Evolutionary conservation across 2,329 filamentous ascomycete species (phyloP).

Genomic region (Sporothrix humicola): DNA sequence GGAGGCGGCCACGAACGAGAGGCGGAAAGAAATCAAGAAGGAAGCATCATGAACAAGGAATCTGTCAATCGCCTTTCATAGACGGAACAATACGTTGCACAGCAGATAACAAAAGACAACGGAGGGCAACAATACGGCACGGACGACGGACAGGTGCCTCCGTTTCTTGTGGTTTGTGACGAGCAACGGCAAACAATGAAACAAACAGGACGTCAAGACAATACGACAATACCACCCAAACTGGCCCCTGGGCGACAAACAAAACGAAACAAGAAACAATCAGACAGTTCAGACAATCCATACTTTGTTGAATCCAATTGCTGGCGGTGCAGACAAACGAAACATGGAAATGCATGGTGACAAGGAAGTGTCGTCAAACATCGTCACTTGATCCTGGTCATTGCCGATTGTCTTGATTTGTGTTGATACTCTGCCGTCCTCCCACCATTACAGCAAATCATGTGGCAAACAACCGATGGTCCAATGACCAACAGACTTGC

Average conservation of each 20-base stretch:
- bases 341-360: too few relatives aligned
- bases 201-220: neutral
- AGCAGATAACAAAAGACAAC: too few relatives aligned
- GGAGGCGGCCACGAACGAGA: neutral
- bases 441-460: neutral
- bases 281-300: neutral
- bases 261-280: constrained; percentile 30
- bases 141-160: neutral
- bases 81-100: neutral
- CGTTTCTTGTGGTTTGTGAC: neutral
- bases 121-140: neutral
- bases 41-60: too few relatives aligned
- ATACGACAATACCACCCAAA: neutral
- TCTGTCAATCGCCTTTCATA: neutral
- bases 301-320: neutral
- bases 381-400: constrained; percentile 4
- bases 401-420: too few relatives aligned
- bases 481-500: neutral
- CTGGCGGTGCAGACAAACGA: too few relatives aligned
- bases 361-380: too few relatives aligned
- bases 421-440: too few relatives aligned
- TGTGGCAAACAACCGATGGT: neutral
- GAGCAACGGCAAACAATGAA: constrained; percentile 9
- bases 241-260: neutral
- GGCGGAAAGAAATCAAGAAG: too few relatives aligned